Evolutionary conservation across 179 eudicot genomes (phyloP).

Genomic region (Patellifolia procumbens): DNA sequence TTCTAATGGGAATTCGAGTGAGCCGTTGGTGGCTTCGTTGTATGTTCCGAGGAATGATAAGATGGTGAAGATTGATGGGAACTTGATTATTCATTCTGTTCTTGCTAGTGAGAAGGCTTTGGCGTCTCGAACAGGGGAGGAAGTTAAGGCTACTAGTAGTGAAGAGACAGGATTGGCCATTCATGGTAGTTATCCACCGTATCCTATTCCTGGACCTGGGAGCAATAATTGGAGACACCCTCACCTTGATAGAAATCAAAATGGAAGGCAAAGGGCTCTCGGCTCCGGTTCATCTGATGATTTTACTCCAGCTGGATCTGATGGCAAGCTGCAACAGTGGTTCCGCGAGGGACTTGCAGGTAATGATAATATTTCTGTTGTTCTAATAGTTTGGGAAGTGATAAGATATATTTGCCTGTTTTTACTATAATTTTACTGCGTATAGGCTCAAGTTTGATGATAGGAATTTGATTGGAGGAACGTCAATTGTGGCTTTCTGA

Average conservation of each 20-base stretch:
- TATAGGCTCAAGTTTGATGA: neutral
- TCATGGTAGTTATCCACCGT: slow-evolving; percentile 51
- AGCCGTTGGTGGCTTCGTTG: slow-evolving; percentile 75
- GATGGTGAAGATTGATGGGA: slow-evolving; percentile 94
- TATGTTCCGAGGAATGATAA: slow-evolving; percentile 95
- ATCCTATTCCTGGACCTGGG: slow-evolving; percentile 48
- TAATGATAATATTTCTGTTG: slow-evolving; percentile 28
- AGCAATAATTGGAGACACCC: slow-evolving; percentile 53
- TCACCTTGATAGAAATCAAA: slow-evolving; percentile 49
- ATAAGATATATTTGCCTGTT: too few species aligned
- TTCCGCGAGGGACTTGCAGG: slow-evolving; percentile 95
- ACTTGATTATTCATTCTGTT: slow-evolving; percentile 92
- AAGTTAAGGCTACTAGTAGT: slow-evolving; percentile 30
- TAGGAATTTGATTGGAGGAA: neutral
- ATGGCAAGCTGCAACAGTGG: slow-evolving; percentile 85
- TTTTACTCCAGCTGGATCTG: slow-evolving; percentile 47
- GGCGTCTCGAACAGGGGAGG: slow-evolving; percentile 34
- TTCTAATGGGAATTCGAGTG: slow-evolving; percentile 48
- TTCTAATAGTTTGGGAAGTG: neutral
- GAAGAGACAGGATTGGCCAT: slow-evolving; percentile 69
- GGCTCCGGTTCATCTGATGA: slow-evolving; percentile 50
- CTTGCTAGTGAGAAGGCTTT: slow-evolving; percentile 84
- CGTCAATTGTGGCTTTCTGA: neutral
- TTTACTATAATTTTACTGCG: neutral
- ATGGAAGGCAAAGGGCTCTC: slow-evolving; percentile 63